A percentile compares a stretch with the other conserved stretches of the same genome.
phyloP scores from a whole-genome alignment of 305 asterid species.

The Petunia hybrid region DNA sequence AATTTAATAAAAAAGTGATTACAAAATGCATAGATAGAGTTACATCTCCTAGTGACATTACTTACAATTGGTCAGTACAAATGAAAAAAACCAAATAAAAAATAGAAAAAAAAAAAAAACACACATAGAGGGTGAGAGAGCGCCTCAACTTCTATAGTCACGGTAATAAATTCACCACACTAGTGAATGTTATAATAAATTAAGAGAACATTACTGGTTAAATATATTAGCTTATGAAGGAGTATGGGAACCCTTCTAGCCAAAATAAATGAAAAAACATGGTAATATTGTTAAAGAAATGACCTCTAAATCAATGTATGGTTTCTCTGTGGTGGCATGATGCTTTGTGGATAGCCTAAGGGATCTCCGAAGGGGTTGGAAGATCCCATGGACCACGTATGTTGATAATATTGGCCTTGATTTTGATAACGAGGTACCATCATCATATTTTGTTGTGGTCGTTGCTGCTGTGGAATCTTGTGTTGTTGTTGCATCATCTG shows the following conservation, averaged over 20 bases:
- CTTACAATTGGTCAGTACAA: neutral
- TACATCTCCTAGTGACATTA: too few relatives aligned
- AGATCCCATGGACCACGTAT: constrained; percentile 44
- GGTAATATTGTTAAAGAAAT: neutral
- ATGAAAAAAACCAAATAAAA: neutral
- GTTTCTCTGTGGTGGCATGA: constrained; percentile 52
- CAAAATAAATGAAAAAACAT: constrained; percentile 34
- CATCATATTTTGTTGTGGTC: constrained; percentile 44
- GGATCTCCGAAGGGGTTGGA: constrained; percentile 59
- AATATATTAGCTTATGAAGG: constrained; percentile 33
- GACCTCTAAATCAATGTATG: constrained; percentile 47
- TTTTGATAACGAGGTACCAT: constrained; percentile 36
- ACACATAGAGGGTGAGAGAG: neutral
- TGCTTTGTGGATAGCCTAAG: constrained; percentile 44
- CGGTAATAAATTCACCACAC: neutral
- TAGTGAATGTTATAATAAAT: constrained; percentile 9
- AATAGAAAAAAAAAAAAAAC: neutral
- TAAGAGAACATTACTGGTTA: neutral
- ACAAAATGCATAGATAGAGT: too few relatives aligned
- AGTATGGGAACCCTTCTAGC: constrained; percentile 30
- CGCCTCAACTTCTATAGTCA: neutral
- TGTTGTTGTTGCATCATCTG: constrained; percentile 44
- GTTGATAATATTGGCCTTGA: constrained; percentile 39
- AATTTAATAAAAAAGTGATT: too few relatives aligned
- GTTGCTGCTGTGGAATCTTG: constrained; percentile 39